Evolutionary conservation across 2,329 filamentous ascomycete genomes (phyloP).

Genomic region (Trichophyton schoenleinii): DNA sequence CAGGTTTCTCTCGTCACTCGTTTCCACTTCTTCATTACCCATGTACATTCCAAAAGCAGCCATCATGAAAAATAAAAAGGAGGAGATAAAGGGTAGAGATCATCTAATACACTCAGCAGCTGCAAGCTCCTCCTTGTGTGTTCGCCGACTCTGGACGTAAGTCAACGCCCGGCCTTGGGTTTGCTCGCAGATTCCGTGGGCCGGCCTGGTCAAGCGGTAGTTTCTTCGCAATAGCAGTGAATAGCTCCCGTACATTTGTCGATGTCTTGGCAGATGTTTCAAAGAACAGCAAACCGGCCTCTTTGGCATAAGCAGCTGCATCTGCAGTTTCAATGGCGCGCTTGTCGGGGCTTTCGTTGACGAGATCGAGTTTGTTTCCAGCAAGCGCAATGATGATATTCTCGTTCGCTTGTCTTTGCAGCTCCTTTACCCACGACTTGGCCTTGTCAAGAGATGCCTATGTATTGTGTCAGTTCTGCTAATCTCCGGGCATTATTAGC

Average conservation of each 20-base stretch:
- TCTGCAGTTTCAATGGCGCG: constrained; percentile 79
- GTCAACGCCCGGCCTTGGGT: constrained; percentile 53
- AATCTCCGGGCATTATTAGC: not conserved
- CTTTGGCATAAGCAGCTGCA: constrained; percentile 86
- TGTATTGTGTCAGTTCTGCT: constrained; percentile 5
- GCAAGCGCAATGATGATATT: constrained; percentile 98
- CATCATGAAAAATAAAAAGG: not conserved
- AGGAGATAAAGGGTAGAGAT: not conserved
- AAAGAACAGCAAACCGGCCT: constrained; percentile 92
- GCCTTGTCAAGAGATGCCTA: constrained; percentile 96
- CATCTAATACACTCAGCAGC: constrained; percentile 40
- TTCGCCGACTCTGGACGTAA: constrained; percentile 50
- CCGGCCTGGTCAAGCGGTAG: constrained; percentile 90
- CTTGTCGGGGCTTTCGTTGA: constrained; percentile 89
- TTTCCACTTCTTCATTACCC: not conserved
- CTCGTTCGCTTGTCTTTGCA: constrained; percentile 97
- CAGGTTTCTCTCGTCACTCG: not conserved
- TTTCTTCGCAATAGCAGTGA: constrained; percentile 96
- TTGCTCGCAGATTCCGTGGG: constrained; percentile 67
- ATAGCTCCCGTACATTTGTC: constrained; percentile 89
- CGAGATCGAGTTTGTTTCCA: constrained; percentile 94
- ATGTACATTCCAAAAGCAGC: not conserved
- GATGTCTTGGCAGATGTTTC: constrained; percentile 97
- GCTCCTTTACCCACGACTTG: constrained; percentile 97
- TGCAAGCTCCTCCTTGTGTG: constrained; percentile 50